Evolutionary conservation across 192 early-diverging fungal species (phyloP).

Genomic region (Coemansia sp.): DNA sequence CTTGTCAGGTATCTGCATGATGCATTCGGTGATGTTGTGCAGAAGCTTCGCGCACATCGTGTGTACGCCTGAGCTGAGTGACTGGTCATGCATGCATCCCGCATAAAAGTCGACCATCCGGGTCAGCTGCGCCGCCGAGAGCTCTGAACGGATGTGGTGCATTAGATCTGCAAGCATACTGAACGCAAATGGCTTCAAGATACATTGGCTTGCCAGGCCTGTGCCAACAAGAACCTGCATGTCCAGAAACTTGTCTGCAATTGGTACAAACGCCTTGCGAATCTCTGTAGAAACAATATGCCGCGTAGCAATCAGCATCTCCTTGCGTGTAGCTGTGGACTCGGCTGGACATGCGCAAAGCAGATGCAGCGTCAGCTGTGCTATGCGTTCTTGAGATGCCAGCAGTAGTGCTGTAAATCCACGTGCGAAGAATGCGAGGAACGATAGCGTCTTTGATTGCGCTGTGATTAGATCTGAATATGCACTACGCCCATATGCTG

Average conservation of each 20-base stretch:
- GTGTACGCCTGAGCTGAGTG: slow-evolving; percentile 89
- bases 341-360: slow-evolving; percentile 94
- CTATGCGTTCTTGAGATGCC: slow-evolving; percentile 78
- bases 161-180: slow-evolving; percentile 95
- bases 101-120: slow-evolving; percentile 90
- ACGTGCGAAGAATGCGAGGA: slow-evolving; percentile 91
- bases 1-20: slow-evolving; percentile 68
- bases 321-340: slow-evolving; percentile 89
- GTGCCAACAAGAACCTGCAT: slow-evolving; percentile 92
- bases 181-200: slow-evolving; percentile 87
- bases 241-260: slow-evolving; percentile 91
- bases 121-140: slow-evolving; percentile 77
- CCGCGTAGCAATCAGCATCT: slow-evolving; percentile 90
- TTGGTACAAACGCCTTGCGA: slow-evolving; percentile 80
- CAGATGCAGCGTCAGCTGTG: slow-evolving; percentile 83
- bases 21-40: slow-evolving; percentile 85
- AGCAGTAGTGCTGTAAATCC: slow-evolving; percentile 69
- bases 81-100: slow-evolving; percentile 86
- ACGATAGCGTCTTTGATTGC: slow-evolving; percentile 98
- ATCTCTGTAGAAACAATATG: slow-evolving; percentile 95
- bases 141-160: slow-evolving; percentile 87
- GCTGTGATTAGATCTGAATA: slow-evolving; percentile 83
- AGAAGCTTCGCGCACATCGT: slow-evolving; percentile 96
- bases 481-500: slow-evolving; percentile 54
- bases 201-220: slow-evolving; percentile 91